Evolutionary conservation across 2,329 filamentous ascomycete genomes (phyloP).

Genomic region (Aureobasidium sp.): DNA sequence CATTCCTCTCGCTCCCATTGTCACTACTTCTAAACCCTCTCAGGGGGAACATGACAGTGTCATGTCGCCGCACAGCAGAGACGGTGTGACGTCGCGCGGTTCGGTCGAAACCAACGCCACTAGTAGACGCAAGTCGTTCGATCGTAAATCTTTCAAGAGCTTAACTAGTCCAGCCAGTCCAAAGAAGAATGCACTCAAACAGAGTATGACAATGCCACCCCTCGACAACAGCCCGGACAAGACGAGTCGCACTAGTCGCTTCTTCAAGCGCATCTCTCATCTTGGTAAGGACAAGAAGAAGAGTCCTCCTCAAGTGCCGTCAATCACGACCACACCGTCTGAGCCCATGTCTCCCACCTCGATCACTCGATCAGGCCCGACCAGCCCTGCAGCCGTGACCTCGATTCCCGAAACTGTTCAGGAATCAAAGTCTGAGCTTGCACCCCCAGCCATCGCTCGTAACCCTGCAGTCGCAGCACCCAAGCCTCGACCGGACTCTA

Average conservation of each 20-base stretch:
- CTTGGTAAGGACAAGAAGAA: constrained; percentile 40
- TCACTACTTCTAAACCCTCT: background rate
- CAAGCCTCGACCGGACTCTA: constrained; percentile 3
- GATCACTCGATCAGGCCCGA: background rate
- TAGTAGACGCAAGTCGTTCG: constrained; percentile 15
- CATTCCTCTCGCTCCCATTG: background rate
- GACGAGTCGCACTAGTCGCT: constrained; percentile 51
- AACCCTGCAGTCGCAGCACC: constrained; percentile 9
- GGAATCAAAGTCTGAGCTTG: background rate
- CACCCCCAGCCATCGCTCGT: background rate
- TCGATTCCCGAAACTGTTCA: background rate
- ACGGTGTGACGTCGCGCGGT: background rate
- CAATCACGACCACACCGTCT: constrained; percentile 14
- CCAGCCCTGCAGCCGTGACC: background rate
- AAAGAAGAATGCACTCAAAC: constrained; percentile 12
- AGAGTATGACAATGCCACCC: constrained; percentile 16
- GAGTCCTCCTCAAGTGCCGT: constrained; percentile 32
- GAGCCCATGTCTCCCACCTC: constrained; percentile 5
- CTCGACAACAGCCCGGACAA: constrained; percentile 41
- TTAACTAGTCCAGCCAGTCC: constrained; percentile 6
- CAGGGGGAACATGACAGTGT: constrained; percentile 3
- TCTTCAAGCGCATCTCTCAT: constrained; percentile 56
- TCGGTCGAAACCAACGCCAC: background rate
- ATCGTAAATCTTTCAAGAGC: constrained; percentile 16
- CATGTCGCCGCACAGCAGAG: constrained; percentile 5